Evolutionary conservation across 2,329 filamentous ascomycete genomes (phyloP), one percentile per base, ranked within the genome.

Genomic region (Colletotrichum acutatum): DNA sequence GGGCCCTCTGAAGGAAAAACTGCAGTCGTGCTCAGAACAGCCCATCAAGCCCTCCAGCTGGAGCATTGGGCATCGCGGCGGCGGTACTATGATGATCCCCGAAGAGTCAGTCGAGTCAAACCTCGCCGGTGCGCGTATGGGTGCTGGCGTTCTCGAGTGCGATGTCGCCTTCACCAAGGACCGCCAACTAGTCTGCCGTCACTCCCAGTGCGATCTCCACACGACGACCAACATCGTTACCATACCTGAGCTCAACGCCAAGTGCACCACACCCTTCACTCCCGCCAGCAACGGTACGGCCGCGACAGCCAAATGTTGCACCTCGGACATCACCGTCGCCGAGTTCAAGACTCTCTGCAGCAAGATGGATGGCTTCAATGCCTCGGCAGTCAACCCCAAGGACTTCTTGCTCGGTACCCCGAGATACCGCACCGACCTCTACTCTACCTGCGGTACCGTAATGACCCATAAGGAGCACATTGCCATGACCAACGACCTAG

Each of bases 331-430:
- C 78, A 93, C 92, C 0, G 83, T 92, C 46, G 85, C 85, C 58
- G 92, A 94, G 81, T 93, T 90, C 85, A 89, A 90, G 81, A 84
- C 86, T 5, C 87, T 94, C 5, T 94, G 92, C 82, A 88, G 88
- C 77, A 93, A 93, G 82, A 93, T 93, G 90, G 92, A 94, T 78
- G 88, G 88, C 62, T 88, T 82, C 78, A 90, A 92, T 77, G 80
- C 85, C 75, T 86, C 83, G 58, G 91, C 90, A 42, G 87, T 87
- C 24, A 93, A 87, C 1, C 83, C 89, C 0, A 80, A 84, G 49
- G 87, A 89, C 75, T 92, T 87, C 82, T 87, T 90, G 71, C 82
- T 84, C 76, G 89, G 90, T 68, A 92, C 90, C 0, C 87, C 90
- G 0, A 82, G 81, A 75, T 93, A 88, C 86, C 87, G 91, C 54